Evolutionary conservation across 2,329 filamentous ascomycete genomes (phyloP).

Genomic region (Coleophoma eucalyptorum): DNA sequence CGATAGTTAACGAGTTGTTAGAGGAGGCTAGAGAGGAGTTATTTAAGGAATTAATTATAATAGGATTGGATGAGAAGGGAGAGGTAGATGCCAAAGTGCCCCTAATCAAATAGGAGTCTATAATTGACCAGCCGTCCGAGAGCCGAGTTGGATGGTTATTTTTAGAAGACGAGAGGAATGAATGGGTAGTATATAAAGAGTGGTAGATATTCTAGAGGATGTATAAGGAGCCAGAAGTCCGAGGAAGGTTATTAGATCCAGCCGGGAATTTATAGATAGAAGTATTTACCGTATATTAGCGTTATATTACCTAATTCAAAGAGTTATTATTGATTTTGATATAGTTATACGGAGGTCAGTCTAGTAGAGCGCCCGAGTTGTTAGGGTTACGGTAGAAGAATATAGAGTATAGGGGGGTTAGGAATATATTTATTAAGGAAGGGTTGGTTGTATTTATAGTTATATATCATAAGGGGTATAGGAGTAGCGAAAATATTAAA

Average conservation of each 20-base stretch:
- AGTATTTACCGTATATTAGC: too few relatives aligned
- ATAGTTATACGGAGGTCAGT: slow-evolving; percentile 6
- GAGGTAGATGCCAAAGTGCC: too few relatives aligned
- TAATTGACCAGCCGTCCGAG: not conserved
- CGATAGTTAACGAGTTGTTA: slow-evolving; percentile 4
- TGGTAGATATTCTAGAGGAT: too few relatives aligned
- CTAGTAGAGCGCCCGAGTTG: slow-evolving; percentile 5
- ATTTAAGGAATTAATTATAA: slow-evolving; percentile 7
- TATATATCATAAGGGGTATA: too few relatives aligned
- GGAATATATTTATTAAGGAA: slow-evolving; percentile 10
- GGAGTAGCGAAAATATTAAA: too few relatives aligned
- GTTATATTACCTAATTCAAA: too few relatives aligned
- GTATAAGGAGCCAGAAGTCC: too few relatives aligned
- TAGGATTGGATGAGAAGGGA: too few relatives aligned
- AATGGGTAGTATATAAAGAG: too few relatives aligned
- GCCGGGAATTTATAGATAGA: not conserved
- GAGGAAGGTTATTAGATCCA: too few relatives aligned
- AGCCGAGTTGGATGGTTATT: not conserved
- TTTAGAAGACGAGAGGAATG: not conserved
- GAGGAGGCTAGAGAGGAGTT: not conserved
- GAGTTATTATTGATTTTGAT: slow-evolving; percentile 8
- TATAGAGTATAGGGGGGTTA: slow-evolving; percentile 5
- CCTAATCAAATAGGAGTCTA: not conserved
- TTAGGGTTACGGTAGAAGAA: slow-evolving; percentile 9
- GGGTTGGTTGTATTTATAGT: slow-evolving; percentile 15